These are phyloP conservation scores for Thuidium tamariscinum DNA, from an alignment of 225 moss, liverwort and hornwort genomes.

Conservation along the genomic window DNA sequence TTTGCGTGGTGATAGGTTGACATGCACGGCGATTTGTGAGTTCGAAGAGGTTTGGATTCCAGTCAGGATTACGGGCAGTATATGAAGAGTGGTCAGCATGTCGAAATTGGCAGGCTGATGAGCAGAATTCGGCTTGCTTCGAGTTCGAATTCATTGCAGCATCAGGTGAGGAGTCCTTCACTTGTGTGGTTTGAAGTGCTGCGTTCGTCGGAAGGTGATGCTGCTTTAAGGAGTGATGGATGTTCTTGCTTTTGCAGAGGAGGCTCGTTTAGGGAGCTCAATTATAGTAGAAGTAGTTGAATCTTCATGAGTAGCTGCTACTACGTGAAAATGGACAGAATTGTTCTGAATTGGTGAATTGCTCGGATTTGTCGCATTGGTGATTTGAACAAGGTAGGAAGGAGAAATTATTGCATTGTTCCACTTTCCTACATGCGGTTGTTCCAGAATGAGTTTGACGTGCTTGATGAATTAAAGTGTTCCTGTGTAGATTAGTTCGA, in stretches of 20 bases:
- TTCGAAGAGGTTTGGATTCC: not conserved
- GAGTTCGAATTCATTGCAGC: not conserved
- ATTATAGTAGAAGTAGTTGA: not conserved
- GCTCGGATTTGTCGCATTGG: not conserved
- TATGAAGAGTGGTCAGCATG: not conserved
- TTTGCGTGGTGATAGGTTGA: not conserved
- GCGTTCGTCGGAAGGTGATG: not conserved
- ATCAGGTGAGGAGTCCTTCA: conserved; percentile 4
- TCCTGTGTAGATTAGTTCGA: not conserved
- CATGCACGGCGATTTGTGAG: not conserved
- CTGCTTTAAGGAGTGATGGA: not conserved
- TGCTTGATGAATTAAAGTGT: not conserved
- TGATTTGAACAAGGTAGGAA: not conserved
- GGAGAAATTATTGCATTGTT: not conserved
- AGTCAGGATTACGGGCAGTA: not conserved
- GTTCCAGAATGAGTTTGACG: not conserved
- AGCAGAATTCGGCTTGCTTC: not conserved
- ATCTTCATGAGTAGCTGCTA: not conserved
- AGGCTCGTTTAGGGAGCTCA: not conserved
- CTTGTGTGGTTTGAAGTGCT: not conserved
- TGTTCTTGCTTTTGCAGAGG: not conserved
- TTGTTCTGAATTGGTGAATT: not conserved
- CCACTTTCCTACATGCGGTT: not conserved
- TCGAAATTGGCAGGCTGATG: not conserved
- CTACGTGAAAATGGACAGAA: not conserved